These are phyloP conservation scores for Arxiozyma slooffiae DNA, from an alignment of 1,139 yeast species.

Conservation along the genomic window DNA sequence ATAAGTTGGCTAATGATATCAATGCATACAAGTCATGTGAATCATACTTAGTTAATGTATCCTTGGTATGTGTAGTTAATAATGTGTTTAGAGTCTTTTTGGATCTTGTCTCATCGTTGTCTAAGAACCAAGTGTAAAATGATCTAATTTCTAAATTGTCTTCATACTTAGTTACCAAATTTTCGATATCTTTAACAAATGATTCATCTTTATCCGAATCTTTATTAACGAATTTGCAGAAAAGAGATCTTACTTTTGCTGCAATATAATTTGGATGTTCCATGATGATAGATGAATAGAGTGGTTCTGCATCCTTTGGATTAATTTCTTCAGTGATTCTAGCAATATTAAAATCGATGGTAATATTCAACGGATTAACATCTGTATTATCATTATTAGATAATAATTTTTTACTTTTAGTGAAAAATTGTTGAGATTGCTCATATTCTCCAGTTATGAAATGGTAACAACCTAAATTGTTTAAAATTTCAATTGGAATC, in stretches of 20 bases:
- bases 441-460: conserved; percentile 55
- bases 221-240: conserved; percentile 35
- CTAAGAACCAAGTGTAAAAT: conserved; percentile 84
- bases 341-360: conserved; percentile 54
- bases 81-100: conserved; percentile 40
- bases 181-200: conserved; percentile 44
- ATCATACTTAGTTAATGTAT: conserved; percentile 70
- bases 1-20: conserved; percentile 81
- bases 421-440: conserved; percentile 42
- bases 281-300: conserved; percentile 48
- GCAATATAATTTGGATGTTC: conserved; percentile 64
- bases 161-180: conserved; percentile 44
- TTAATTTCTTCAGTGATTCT: conserved; percentile 46
- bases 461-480: conserved; percentile 80
- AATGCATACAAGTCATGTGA: conserved; percentile 86
- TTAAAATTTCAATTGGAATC: conserved; percentile 60
- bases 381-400: conserved; percentile 19
- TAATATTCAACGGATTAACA: conserved; percentile 32
- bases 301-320: conserved; percentile 26
- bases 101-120: conserved; percentile 34
- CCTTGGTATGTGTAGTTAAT: conserved; percentile 75
- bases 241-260: conserved; percentile 64
- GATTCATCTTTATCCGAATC: conserved; percentile 30
- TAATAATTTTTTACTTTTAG: conserved; percentile 4
- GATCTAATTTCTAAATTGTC: conserved; percentile 77